Evolutionary conservation across 2,329 filamentous ascomycete genomes (phyloP).

Genomic region (Hawksworthiomyces lignivorus): DNA sequence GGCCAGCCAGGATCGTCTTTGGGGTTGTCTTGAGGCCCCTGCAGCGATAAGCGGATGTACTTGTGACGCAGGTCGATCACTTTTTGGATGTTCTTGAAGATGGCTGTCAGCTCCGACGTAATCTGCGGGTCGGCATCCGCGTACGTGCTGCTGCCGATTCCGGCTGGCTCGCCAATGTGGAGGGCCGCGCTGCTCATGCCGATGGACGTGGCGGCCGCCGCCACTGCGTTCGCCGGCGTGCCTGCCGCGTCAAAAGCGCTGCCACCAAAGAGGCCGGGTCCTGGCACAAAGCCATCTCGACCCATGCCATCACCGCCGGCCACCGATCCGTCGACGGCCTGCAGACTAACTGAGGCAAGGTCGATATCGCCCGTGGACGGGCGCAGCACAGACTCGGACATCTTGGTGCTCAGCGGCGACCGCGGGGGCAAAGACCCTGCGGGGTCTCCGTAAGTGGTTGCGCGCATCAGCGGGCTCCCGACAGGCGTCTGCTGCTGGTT

Average conservation of each 20-base stretch:
- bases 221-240: not conserved
- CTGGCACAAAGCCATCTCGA: too few species aligned
- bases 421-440: conserved; percentile 3
- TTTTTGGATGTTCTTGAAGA: conserved; percentile 85
- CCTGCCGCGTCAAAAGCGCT: conserved; percentile 8
- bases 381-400: conserved; percentile 1
- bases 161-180: conserved; percentile 43
- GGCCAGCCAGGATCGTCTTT: conserved; percentile 76
- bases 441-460: conserved; percentile 2
- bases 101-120: conserved; percentile 72
- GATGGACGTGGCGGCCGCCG: conserved; percentile 8
- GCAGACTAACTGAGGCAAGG: conserved; percentile 4
- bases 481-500: conserved; percentile 34
- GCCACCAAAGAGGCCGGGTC: conserved; percentile 12
- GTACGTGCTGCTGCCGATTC: conserved; percentile 57
- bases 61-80: conserved; percentile 83
- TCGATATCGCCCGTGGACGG: conserved; percentile 4
- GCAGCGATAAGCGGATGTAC: conserved; percentile 79
- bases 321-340: conserved; percentile 9
- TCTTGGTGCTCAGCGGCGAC: conserved; percentile 9
- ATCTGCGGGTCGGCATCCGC: conserved; percentile 70
- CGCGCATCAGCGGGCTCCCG: conserved; percentile 36
- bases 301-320: conserved; percentile 13
- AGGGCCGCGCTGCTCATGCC: conserved; percentile 22
- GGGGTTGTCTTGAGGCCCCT: conserved; percentile 77